These are phyloP conservation scores for Hemileccinum impolitum DNA, from an alignment of 768 basidiomycete genomes.

Conservation along the genomic window DNA sequence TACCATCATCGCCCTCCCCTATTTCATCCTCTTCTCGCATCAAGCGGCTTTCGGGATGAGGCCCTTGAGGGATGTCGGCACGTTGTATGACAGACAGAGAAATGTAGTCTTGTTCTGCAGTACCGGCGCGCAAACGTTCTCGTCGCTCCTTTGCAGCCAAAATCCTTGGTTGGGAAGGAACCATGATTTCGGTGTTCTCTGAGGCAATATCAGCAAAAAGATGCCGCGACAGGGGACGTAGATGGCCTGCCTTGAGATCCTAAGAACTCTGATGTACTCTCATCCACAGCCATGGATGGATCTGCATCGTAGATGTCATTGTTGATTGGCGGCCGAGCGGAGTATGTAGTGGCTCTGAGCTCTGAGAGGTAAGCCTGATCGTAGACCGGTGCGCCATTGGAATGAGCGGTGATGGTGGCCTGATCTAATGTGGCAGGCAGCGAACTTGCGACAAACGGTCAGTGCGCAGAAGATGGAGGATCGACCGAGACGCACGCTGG, in stretches of 20 bases:
- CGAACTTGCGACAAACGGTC: conserved; percentile 26
- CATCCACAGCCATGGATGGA: conserved; percentile 43
- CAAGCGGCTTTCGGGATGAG: conserved; percentile 81
- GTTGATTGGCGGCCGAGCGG: conserved; percentile 42
- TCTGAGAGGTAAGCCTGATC: conserved; percentile 70
- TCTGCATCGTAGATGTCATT: conserved; percentile 49
- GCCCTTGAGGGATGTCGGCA: conserved; percentile 56
- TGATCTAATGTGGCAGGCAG: conserved; percentile 51
- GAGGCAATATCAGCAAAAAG: conserved; percentile 7
- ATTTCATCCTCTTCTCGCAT: conserved; percentile 84
- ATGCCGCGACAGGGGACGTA: neutral
- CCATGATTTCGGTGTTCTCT: conserved; percentile 43
- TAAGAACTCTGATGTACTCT: conserved; percentile 32
- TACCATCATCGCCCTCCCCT: conserved; percentile 87
- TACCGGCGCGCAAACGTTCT: conserved; percentile 56
- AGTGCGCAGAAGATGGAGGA: neutral
- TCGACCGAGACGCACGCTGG: conserved; percentile 39
- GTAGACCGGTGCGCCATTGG: conserved; percentile 59
- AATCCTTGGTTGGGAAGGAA: conserved; percentile 72
- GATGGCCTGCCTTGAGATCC: conserved; percentile 31
- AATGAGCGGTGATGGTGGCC: conserved; percentile 44
- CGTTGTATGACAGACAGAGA: conserved; percentile 67
- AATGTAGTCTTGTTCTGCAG: conserved; percentile 66
- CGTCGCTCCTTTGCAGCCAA: conserved; percentile 72
- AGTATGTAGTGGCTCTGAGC: conserved; percentile 74